Percentiles rank a stretch among this genome's conserved stretches.
phyloP scores from a whole-genome alignment of 2,329 filamentous ascomycete species.

The Xylaria sp. region DNA sequence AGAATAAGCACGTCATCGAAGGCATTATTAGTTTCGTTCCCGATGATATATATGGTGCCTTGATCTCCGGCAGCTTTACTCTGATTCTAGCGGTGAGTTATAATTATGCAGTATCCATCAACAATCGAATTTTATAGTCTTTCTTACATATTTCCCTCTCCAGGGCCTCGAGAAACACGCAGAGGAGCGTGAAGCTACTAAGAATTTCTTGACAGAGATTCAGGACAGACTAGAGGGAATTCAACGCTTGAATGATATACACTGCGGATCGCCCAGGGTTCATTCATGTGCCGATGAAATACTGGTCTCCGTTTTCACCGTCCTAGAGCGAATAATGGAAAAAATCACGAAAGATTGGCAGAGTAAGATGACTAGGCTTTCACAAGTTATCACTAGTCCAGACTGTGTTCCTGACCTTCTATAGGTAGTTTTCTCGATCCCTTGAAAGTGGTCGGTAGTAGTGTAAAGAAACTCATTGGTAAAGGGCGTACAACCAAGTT shows the following conservation, averaged over 20 bases:
- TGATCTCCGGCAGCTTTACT: not conserved
- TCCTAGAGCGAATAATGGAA: slow-evolving; percentile 2
- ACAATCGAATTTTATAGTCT: not conserved
- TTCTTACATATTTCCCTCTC: not conserved
- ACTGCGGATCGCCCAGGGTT: not conserved
- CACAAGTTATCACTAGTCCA: not conserved
- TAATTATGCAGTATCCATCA: not conserved
- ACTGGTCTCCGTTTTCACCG: not conserved
- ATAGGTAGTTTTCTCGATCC: not conserved
- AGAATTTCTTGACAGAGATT: slow-evolving; percentile 1
- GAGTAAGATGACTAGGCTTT: not conserved
- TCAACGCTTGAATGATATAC: not conserved
- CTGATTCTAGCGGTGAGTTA: not conserved
- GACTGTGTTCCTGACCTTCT: not conserved
- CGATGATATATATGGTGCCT: not conserved
- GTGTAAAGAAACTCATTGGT: not conserved
- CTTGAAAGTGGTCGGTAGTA: not conserved
- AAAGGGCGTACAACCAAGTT: not conserved
- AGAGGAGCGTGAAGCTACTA: slow-evolving; percentile 1
- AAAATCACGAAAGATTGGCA: not conserved
- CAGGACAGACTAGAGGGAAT: not conserved
- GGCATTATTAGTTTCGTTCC: slow-evolving; percentile 3
- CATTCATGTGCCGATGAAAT: slow-evolving; percentile 1
- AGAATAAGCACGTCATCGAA: not conserved
- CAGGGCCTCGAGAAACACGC: not conserved